A percentile compares a stretch with the other conserved stretches of the same genome.
Conservation (phyloP, 441 rosid species). For the Raphanus hybrid region DNA sequence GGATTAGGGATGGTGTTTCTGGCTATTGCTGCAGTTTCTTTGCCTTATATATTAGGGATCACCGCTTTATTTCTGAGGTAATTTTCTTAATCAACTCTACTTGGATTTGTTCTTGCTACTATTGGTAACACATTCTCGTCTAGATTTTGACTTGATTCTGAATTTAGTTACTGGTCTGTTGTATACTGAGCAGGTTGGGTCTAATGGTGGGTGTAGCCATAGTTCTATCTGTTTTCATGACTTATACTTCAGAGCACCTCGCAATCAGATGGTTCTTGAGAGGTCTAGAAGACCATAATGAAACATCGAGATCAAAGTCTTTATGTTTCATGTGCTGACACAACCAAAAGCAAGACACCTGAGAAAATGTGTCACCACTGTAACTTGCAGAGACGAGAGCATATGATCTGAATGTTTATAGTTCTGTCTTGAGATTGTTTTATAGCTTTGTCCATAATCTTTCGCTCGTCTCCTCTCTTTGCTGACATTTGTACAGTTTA, state of each 20-base stretch:
- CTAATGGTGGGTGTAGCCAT: constrained; percentile 80
- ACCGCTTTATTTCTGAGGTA: constrained; percentile 60
- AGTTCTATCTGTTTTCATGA: constrained; percentile 76
- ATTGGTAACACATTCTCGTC: no score
- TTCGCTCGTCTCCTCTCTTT: not conserved
- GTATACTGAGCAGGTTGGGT: constrained; percentile 63
- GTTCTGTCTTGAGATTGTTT: not conserved
- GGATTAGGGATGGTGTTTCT: constrained; percentile 46
- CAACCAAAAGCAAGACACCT: not conserved
- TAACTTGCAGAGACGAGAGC: constrained; percentile 27
- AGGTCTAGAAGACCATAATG: constrained; percentile 68
- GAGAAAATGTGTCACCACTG: constrained; percentile 25
- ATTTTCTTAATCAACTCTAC: not conserved
- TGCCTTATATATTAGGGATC: constrained; percentile 50
- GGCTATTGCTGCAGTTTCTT: constrained; percentile 46
- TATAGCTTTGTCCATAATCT: not conserved
- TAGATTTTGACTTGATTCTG: no score
- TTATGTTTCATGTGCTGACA: constrained; percentile 55
- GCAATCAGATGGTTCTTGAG: constrained; percentile 63
- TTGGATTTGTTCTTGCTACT: not conserved
- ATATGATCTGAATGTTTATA: not conserved
- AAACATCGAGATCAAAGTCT: constrained; percentile 51
- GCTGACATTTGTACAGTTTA: not conserved
- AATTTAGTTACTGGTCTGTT: not conserved
- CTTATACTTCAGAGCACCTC: constrained; percentile 81